Conservation (phyloP, 2,329 filamentous ascomycete species). For the Xylariaceae sp. region DNA sequence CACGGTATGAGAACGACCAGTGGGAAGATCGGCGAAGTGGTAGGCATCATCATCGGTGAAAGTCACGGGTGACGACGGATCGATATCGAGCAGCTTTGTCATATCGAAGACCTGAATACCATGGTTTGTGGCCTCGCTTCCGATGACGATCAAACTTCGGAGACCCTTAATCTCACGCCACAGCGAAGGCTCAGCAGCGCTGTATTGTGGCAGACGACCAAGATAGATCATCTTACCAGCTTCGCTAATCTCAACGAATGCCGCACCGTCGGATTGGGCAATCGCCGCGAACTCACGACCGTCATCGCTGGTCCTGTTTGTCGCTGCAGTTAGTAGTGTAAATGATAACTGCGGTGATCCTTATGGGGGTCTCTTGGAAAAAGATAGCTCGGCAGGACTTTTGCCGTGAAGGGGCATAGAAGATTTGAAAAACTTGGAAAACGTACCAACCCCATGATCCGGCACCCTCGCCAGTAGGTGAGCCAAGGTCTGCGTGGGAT, state of each 20-base stretch:
- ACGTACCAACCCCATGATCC: conserved; percentile 44
- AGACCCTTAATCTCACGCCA: conserved; percentile 51
- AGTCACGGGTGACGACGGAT: conserved; percentile 38
- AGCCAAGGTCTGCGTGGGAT: conserved; percentile 33
- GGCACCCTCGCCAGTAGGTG: conserved; percentile 31
- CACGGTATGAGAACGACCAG: conserved; percentile 43
- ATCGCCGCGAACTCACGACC: conserved; percentile 53
- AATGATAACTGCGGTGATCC: too few species aligned
- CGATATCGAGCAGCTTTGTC: conserved; percentile 49
- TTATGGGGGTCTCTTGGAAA: too few species aligned
- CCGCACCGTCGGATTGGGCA: conserved; percentile 51
- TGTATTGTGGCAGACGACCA: conserved; percentile 47
- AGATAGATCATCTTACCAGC: conserved; percentile 50
- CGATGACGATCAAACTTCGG: conserved; percentile 36
- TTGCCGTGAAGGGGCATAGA: too few species aligned
- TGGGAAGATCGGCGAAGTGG: conserved; percentile 38
- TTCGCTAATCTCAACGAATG: conserved; percentile 49
- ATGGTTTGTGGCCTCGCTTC: conserved; percentile 43
- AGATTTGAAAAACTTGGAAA: too few species aligned
- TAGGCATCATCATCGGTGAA: conserved; percentile 43
- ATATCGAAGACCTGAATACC: conserved; percentile 62
- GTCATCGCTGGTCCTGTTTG: conserved; percentile 40
- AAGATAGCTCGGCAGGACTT: too few species aligned
- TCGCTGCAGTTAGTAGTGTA: too few species aligned
- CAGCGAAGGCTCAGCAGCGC: conserved; percentile 38